These are phyloP conservation scores for Groenewaldozyma sp. DNA, from an alignment of 1,139 yeast genomes.

Conservation along the genomic window DNA sequence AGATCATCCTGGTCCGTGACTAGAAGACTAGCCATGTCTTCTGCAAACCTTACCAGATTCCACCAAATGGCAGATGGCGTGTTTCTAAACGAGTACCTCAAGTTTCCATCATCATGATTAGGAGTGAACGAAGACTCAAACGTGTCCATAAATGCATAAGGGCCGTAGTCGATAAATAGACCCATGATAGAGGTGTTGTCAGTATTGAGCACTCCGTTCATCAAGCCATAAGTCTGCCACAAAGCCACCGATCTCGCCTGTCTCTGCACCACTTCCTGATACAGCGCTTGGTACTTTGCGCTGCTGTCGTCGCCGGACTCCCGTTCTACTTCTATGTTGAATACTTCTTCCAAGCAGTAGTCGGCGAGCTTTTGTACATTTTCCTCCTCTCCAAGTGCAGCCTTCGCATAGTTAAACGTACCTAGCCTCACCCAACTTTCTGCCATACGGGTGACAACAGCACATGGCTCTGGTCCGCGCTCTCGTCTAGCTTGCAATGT, in stretches of 20 bases:
- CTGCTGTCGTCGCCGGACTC: slow-evolving; percentile 8
- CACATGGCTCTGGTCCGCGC: slow-evolving; percentile 59
- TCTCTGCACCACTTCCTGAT: slow-evolving; percentile 55
- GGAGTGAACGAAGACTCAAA: slow-evolving; percentile 80
- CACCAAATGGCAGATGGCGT: slow-evolving; percentile 90
- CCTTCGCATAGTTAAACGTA: slow-evolving; percentile 74
- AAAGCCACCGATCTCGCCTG: slow-evolving; percentile 74
- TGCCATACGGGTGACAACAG: slow-evolving; percentile 76
- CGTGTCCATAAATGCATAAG: slow-evolving; percentile 81
- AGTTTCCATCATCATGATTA: slow-evolving; percentile 72
- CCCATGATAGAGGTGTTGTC: slow-evolving; percentile 89
- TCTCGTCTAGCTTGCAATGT: slow-evolving; percentile 67
- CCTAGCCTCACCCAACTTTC: slow-evolving; percentile 85
- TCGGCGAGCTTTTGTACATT: slow-evolving; percentile 60
- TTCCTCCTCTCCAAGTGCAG: slow-evolving; percentile 58
- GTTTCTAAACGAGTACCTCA: slow-evolving; percentile 68
- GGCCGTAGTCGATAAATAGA: slow-evolving; percentile 86
- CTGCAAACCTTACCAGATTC: slow-evolving; percentile 82
- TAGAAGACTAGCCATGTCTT: slow-evolving; percentile 68
- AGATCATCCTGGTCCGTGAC: slow-evolving; percentile 38
- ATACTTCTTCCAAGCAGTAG: slow-evolving; percentile 61
- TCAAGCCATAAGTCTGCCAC: slow-evolving; percentile 87
- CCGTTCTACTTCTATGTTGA: slow-evolving; percentile 36
- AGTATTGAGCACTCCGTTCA: slow-evolving; percentile 90
- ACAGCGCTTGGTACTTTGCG: slow-evolving; percentile 61